Evolutionary conservation across 345 rosid genomes (phyloP).

Genomic region (Salix suchowensis): DNA sequence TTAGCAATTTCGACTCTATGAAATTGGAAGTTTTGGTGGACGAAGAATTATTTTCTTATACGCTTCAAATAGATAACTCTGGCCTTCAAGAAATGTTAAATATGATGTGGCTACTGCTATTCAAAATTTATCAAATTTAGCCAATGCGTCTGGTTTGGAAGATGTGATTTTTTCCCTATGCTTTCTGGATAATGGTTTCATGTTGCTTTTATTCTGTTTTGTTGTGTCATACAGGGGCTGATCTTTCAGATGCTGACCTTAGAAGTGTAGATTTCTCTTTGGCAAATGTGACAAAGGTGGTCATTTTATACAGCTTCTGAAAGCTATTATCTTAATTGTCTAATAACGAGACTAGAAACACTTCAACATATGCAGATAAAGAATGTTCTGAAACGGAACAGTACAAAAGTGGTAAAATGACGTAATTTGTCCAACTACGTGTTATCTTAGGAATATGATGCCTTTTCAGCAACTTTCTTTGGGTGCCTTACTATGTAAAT

Average conservation of each 20-base stretch:
- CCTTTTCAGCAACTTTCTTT: background rate
- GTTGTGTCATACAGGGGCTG: slow-evolving; percentile 57
- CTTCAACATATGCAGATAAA: background rate
- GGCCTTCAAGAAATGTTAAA: background rate
- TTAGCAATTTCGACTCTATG: background rate
- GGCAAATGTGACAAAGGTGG: slow-evolving; percentile 88
- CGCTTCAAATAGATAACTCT: background rate
- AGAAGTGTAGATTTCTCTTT: slow-evolving; percentile 82
- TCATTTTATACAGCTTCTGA: background rate
- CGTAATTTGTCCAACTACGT: background rate
- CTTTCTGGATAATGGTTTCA: background rate
- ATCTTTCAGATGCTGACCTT: slow-evolving; percentile 88
- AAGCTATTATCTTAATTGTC: background rate
- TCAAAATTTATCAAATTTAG: background rate
- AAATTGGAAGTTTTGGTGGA: background rate
- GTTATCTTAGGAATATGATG: background rate
- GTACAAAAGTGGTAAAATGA: background rate
- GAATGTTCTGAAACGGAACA: too few relatives aligned
- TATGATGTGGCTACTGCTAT: background rate
- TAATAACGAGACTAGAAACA: background rate
- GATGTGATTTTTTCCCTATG: background rate
- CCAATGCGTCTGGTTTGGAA: background rate
- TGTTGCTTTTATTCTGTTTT: background rate
- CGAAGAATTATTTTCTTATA: background rate
- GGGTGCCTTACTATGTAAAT: background rate